Conservation (phyloP, 345 rosid genomes). For the Kernera saxatilis region DNA sequence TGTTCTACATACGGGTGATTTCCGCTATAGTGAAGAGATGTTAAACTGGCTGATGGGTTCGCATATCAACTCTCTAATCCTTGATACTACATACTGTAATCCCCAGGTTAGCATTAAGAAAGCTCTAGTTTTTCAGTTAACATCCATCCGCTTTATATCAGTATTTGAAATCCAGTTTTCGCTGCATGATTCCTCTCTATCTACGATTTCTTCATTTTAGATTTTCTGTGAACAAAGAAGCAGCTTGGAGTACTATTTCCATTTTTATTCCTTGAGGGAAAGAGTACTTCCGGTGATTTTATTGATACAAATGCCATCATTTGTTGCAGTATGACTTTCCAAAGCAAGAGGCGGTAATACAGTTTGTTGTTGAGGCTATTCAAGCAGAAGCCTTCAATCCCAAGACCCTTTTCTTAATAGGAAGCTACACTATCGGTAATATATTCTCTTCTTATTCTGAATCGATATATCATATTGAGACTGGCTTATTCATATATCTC, state of each 20-base stretch:
- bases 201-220: not conserved
- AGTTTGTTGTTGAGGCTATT: conserved; percentile 89
- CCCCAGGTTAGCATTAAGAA: conserved; percentile 54
- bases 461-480: not conserved
- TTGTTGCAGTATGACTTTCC: conserved; percentile 87
- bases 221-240: not conserved
- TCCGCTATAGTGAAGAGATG: conserved; percentile 71
- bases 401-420: conserved; percentile 78
- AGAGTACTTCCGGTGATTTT: not conserved
- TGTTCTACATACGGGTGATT: conserved; percentile 91
- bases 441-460: not conserved
- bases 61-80: conserved; percentile 69
- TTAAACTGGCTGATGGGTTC: conserved; percentile 34
- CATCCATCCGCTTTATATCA: not conserved
- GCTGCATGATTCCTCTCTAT: not conserved
- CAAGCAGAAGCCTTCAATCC: conserved; percentile 96
- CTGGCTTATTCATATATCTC: not conserved
- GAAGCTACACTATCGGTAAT: conserved; percentile 92
- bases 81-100: conserved; percentile 95
- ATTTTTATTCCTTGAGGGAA: not conserved
- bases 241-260: not conserved
- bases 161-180: not conserved
- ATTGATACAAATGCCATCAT: not conserved
- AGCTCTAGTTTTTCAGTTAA: not conserved
- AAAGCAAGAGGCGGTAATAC: conserved; percentile 85